phyloP scores from a whole-genome alignment of 768 basidiomycete genomes.

The Mycena albidolilacea region DNA sequence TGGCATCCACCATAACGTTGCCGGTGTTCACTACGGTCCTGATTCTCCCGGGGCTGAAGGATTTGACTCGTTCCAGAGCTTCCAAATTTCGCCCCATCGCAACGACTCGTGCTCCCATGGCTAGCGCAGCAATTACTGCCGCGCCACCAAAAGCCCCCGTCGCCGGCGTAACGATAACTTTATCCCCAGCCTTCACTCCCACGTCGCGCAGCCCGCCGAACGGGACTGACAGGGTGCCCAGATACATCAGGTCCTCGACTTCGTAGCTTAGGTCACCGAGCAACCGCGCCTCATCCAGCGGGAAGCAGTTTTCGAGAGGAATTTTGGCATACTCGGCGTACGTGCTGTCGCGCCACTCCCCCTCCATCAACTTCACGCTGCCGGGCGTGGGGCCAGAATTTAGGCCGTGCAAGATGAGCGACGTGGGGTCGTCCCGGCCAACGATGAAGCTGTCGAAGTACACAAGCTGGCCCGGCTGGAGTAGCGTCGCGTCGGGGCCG shows the following conservation, averaged over 20 bases:
- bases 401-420: neutral
- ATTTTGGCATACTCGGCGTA: slow-evolving; percentile 7
- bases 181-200: neutral
- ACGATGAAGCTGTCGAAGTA: neutral
- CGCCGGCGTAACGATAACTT: slow-evolving; percentile 24
- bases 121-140: slow-evolving; percentile 23
- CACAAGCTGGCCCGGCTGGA: slow-evolving; percentile 12
- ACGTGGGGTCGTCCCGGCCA: slow-evolving; percentile 9
- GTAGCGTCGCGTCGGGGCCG: neutral
- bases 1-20: slow-evolving; percentile 2
- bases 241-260: slow-evolving; percentile 3
- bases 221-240: neutral
- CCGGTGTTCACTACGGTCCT: neutral
- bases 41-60: neutral
- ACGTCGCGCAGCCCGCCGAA: slow-evolving; percentile 14
- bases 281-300: slow-evolving; percentile 3
- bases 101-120: slow-evolving; percentile 33
- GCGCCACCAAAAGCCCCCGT: slow-evolving; percentile 31
- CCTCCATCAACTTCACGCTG: neutral
- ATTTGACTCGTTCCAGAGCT: neutral
- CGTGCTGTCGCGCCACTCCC: slow-evolving; percentile 2
- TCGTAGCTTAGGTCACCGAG: neutral
- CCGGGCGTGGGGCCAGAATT: neutral
- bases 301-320: slow-evolving; percentile 8
- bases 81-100: slow-evolving; percentile 21